A percentile compares a stretch with the other conserved stretches of the same genome.
phyloP scores from a whole-genome alignment of 1,139 yeast species.

The Schwanniomyces etchellsii region DNA sequence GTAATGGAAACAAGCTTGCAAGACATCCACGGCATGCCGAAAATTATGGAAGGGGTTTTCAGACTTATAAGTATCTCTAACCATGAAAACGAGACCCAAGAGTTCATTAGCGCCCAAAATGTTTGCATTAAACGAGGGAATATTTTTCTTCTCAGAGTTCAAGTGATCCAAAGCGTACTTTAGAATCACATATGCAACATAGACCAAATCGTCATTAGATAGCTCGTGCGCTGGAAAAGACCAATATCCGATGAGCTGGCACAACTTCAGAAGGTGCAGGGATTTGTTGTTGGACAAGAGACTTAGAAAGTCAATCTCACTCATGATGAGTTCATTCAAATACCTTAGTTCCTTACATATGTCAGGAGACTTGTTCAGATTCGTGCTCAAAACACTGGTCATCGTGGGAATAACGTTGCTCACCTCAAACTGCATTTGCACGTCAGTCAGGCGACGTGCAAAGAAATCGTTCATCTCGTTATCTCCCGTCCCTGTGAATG shows the following conservation, averaged over 20 bases:
- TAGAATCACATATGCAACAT: constrained; percentile 55
- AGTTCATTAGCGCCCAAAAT: constrained; percentile 36
- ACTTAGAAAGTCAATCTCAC: constrained; percentile 34
- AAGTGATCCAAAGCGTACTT: constrained; percentile 39
- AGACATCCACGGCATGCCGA: constrained; percentile 91
- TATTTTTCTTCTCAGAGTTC: constrained; percentile 6
- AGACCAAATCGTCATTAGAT: constrained; percentile 60
- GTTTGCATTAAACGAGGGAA: constrained; percentile 13
- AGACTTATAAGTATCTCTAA: constrained; percentile 72
- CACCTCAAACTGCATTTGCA: constrained; percentile 9
- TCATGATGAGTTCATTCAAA: constrained; percentile 23
- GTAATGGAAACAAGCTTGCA: constrained; percentile 80
- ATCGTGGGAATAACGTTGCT: constrained; percentile 27
- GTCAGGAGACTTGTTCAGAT: constrained; percentile 18
- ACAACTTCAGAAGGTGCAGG: constrained; percentile 20
- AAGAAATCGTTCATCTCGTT: constrained; percentile 22
- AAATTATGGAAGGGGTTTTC: constrained; percentile 93
- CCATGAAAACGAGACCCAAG: constrained; percentile 53
- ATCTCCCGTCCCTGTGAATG: constrained; percentile 51
- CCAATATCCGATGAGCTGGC: constrained; percentile 43
- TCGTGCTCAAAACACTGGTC: constrained; percentile 23
- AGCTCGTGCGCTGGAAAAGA: constrained; percentile 68
- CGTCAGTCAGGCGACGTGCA: constrained; percentile 1
- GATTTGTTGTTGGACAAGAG: constrained; percentile 22
- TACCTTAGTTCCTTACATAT: constrained; percentile 18